Evolutionary conservation across 768 basidiomycete species (phyloP), one percentile per base, ranked within the genome.

Genomic region (Crucibulum laeve): DNA sequence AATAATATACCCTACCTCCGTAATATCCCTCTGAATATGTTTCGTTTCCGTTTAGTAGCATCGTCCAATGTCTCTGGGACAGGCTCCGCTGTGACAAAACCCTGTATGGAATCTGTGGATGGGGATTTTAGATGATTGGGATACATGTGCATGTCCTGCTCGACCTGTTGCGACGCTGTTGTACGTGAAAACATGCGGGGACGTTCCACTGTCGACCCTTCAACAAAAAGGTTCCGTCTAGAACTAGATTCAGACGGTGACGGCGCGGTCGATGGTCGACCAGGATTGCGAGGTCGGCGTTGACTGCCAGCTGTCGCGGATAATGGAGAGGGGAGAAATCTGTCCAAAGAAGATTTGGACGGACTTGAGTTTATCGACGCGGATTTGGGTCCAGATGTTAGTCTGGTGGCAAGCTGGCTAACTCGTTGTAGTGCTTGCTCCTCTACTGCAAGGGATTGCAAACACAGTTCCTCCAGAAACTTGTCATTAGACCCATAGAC

Each of bases 371-470:
- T 23, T 11, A 7, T 18, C 10, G 42, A 35, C 8, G 42, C 18
- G 42, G 30, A 43, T 18, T 15, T 13, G n/a, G 11, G 42, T 24
- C 25, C 54, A 5, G 59, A 51, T 4, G 63, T 60, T 17, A 72
- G 50, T 40, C 62, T 66, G 0, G 69, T 58, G 11, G 78, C 77
- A 13, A 84, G 61, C 48, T 79, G 77, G 56, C 76, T 84, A 39
- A 90, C 87, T 25, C 84, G 71, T 30, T 68, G 65, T 28, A 89
- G 62, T 21, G 84, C 82, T 42, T 77, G 72, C 52, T 84, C 80
- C 57, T 91, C 88, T 14, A 89, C 72, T 42, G 86, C 77, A 40
- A 77, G 73, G 58, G 87, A 90, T 47, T 62, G 70, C 21, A 68
- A 58, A 56, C 75, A 82, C 32, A 90, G 71, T 41, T 80, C 76